Conservation (phyloP, 345 rosid species). For the Adansonia digitata region DNA sequence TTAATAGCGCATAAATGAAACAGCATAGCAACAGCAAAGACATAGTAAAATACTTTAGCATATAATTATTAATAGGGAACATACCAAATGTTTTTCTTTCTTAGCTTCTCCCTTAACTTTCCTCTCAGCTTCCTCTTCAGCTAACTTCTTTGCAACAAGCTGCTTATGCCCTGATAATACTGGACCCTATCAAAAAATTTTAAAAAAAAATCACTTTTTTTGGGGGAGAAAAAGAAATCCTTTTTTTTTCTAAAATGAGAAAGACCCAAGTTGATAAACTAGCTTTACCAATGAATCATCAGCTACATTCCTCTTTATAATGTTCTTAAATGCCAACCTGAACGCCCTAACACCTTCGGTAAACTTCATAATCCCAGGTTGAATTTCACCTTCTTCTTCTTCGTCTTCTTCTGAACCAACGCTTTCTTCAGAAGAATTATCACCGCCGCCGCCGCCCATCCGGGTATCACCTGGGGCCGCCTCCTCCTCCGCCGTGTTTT, state of each 20-base stretch:
- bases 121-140: constrained; percentile 73
- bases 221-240: too few species aligned
- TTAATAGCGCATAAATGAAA: constrained; percentile 1
- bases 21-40: not conserved
- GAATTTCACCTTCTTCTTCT: constrained; percentile 50
- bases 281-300: constrained; percentile 61
- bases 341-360: constrained; percentile 76
- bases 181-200: constrained; percentile 54
- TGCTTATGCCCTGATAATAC: constrained; percentile 82
- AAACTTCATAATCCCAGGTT: constrained; percentile 57
- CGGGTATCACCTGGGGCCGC: constrained; percentile 12
- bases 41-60: not conserved
- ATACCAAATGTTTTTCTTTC: constrained; percentile 84
- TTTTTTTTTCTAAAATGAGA: not conserved
- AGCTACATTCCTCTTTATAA: constrained; percentile 55
- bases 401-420: constrained; percentile 23
- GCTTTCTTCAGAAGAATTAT: constrained; percentile 17
- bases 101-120: constrained; percentile 74
- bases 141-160: constrained; percentile 84
- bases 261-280: not conserved
- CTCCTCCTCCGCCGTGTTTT: not conserved
- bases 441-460: constrained; percentile 10
- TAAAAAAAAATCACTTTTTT: too few species aligned
- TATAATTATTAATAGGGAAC: not conserved
- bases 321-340: constrained; percentile 61